These are phyloP conservation scores for Lachnellula suecica DNA, from an alignment of 2,329 filamentous ascomycete species.

Conservation along the genomic window DNA sequence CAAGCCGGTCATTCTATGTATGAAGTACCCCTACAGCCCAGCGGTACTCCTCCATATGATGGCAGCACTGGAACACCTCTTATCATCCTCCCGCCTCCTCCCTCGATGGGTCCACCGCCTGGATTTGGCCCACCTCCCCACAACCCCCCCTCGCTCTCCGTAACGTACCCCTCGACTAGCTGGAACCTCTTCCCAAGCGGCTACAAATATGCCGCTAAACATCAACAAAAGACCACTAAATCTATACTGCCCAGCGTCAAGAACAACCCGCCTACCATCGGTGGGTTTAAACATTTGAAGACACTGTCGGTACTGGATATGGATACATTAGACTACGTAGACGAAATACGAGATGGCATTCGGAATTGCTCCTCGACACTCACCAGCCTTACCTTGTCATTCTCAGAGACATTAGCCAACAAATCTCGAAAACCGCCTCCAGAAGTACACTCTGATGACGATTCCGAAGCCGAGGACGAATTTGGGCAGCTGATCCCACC, in stretches of 20 bases:
- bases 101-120: not conserved
- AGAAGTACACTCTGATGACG: conserved; percentile 42
- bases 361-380: conserved; percentile 54
- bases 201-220: conserved; percentile 7
- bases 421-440: conserved; percentile 44
- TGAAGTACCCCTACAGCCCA: conserved; percentile 42
- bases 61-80: conserved; percentile 8
- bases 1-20: conserved; percentile 58
- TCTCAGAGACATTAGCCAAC: conserved; percentile 52
- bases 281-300: conserved; percentile 55
- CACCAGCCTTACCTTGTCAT: conserved; percentile 54
- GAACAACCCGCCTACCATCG: conserved; percentile 47
- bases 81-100: conserved; percentile 4
- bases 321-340: conserved; percentile 53
- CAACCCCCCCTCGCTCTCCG: not conserved
- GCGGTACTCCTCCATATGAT: conserved; percentile 30
- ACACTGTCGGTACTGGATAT: conserved; percentile 58
- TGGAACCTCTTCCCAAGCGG: conserved; percentile 5
- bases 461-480: conserved; percentile 56
- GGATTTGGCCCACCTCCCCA: conserved; percentile 7
- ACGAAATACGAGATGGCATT: conserved; percentile 56
- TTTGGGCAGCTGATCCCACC: conserved; percentile 42
- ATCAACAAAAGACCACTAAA: conserved; percentile 11
- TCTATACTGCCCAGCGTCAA: conserved; percentile 1
- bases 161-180: conserved; percentile 1